Evolutionary conservation across 306 rosid genomes (phyloP).

Genomic region (Vigna nakashimae): DNA sequence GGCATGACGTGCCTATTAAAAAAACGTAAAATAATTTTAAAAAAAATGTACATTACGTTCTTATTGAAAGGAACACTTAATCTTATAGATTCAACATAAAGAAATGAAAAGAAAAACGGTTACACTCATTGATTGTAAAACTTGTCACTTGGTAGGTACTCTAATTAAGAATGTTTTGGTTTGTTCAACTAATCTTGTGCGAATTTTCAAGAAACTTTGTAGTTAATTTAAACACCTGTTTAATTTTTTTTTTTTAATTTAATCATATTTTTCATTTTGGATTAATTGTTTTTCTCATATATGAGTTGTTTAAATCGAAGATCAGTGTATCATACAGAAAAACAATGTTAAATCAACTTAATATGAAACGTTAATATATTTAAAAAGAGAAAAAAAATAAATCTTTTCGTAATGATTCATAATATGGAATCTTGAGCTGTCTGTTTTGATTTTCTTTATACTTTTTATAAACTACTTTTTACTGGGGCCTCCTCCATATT

Average conservation of each 20-base stretch:
- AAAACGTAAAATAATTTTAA: too few relatives aligned
- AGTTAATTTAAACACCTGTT: background rate
- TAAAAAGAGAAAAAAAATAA: background rate
- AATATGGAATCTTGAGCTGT: background rate
- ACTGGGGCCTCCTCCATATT: background rate
- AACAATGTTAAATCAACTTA: background rate
- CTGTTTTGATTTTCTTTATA: background rate
- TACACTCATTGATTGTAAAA: background rate
- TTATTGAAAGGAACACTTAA: too few relatives aligned
- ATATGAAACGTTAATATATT: background rate
- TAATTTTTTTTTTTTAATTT: background rate
- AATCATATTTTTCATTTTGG: background rate
- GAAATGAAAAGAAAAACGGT: background rate
- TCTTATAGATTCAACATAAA: background rate
- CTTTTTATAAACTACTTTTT: background rate
- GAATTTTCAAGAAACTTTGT: background rate
- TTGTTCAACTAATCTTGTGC: constrained; percentile 30
- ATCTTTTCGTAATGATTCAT: background rate
- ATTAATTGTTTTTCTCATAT: background rate
- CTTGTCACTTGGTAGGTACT: constrained; percentile 18
- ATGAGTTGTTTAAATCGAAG: background rate
- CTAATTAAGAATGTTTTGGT: background rate
- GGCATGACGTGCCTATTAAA: too few relatives aligned
- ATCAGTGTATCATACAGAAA: background rate
- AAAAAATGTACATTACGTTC: too few relatives aligned